Evolutionary conservation across 768 basidiomycete genomes (phyloP).

Genomic region (Suillus decipiens): DNA sequence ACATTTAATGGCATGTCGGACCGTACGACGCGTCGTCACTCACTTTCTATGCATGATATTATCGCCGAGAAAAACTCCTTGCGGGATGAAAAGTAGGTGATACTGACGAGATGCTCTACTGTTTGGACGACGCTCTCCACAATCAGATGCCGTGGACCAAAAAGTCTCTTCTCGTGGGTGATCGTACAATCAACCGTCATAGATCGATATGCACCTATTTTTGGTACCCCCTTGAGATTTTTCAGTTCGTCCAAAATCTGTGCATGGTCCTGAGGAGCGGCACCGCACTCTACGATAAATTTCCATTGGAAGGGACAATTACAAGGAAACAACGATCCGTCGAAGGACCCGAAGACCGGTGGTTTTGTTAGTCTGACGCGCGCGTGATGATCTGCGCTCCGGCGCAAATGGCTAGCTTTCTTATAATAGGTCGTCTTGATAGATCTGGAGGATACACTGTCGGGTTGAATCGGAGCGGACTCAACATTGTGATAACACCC

Average conservation of each 20-base stretch:
- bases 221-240: neutral
- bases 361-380: constrained; percentile 2
- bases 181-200: neutral
- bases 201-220: neutral
- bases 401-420: neutral
- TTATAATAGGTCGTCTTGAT: neutral
- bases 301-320: neutral
- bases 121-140: constrained; percentile 1
- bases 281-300: neutral
- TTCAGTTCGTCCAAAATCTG: neutral
- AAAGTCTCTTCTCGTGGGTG: neutral
- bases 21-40: neutral
- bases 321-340: neutral
- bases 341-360: neutral
- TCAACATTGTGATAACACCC: neutral
- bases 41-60: neutral
- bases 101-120: neutral
- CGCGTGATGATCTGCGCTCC: neutral
- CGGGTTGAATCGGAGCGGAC: neutral
- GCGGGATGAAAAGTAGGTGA: constrained; percentile 3
- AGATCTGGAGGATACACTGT: neutral
- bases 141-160: neutral
- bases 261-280: neutral
- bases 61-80: neutral
- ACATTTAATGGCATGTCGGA: neutral